Evolutionary conservation across 2,329 filamentous ascomycete genomes (phyloP).

Genomic region (Scleromitrula shiraiana): DNA sequence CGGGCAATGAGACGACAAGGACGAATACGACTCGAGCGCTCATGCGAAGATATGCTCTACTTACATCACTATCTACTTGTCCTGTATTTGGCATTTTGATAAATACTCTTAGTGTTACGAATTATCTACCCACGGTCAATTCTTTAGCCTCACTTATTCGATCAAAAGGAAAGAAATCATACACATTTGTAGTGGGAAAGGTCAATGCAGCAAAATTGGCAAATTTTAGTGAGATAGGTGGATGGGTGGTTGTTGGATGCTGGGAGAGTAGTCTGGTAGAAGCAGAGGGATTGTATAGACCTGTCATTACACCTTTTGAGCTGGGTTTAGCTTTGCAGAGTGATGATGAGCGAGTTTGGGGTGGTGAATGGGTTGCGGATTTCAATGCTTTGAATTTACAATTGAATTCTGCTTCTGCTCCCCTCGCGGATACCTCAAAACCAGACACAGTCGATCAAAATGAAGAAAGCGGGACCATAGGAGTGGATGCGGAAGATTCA

Average conservation of each 20-base stretch:
- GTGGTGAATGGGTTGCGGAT: conserved; percentile 79
- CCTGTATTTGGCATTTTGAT: conserved; percentile 90
- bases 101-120: conserved; percentile 87
- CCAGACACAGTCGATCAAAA: conserved; percentile 23
- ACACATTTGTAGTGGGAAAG: conserved; percentile 94
- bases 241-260: conserved; percentile 95
- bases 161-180: conserved; percentile 82
- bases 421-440: conserved; percentile 28
- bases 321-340: conserved; percentile 67
- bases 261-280: conserved; percentile 95
- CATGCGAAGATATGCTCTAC: conserved; percentile 78
- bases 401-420: neutral
- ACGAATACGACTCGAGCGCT: conserved; percentile 48
- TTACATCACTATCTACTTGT: conserved; percentile 71
- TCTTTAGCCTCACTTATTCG: conserved; percentile 66
- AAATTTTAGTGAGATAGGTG: conserved; percentile 91
- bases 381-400: conserved; percentile 54
- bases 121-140: conserved; percentile 77
- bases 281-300: conserved; percentile 78
- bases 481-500: conserved; percentile 29
- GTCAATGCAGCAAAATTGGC: conserved; percentile 92
- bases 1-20: conserved; percentile 26
- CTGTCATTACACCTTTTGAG: conserved; percentile 93
- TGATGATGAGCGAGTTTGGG: conserved; percentile 75
- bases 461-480: conserved; percentile 1